phyloP scores from a whole-genome alignment of 768 basidiomycete species.

The Termitomyces titanicus region DNA sequence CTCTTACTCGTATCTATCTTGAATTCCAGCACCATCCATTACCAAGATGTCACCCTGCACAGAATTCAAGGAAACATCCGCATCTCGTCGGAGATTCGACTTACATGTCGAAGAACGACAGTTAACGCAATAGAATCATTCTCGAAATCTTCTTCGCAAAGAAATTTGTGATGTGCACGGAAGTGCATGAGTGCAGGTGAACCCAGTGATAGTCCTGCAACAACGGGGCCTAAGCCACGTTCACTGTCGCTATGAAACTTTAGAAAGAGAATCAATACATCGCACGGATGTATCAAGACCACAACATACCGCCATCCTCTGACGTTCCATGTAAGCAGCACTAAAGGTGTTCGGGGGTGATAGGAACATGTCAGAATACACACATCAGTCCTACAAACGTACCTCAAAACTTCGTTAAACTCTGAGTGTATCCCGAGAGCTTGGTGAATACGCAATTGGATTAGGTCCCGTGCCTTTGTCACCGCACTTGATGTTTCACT shows the following conservation, averaged over 20 bases:
- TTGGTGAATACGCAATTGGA: slow-evolving; percentile 48
- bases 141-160: slow-evolving; percentile 21
- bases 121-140: slow-evolving; percentile 40
- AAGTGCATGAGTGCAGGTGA: slow-evolving; percentile 81
- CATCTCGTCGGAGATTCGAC: slow-evolving; percentile 12
- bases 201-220: slow-evolving; percentile 76
- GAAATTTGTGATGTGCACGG: slow-evolving; percentile 42
- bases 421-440: slow-evolving; percentile 35
- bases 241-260: slow-evolving; percentile 84
- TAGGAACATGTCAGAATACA: not conserved
- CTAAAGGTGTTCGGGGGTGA: slow-evolving; percentile 23
- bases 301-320: slow-evolving; percentile 71
- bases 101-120: slow-evolving; percentile 65
- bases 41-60: slow-evolving; percentile 70
- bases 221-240: slow-evolving; percentile 63
- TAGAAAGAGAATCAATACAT: not conserved
- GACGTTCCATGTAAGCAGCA: slow-evolving; percentile 82
- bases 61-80: not conserved
- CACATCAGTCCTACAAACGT: not conserved
- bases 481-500: slow-evolving; percentile 57
- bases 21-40: slow-evolving; percentile 70
- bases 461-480: slow-evolving; percentile 51
- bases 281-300: not conserved
- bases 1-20: slow-evolving; percentile 67
- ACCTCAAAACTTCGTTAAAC: slow-evolving; percentile 79